Evolutionary conservation across 2,329 filamentous ascomycete species (phyloP), one percentile per base, ranked within the genome.

Genomic region (Cordyceps tenuipes): DNA sequence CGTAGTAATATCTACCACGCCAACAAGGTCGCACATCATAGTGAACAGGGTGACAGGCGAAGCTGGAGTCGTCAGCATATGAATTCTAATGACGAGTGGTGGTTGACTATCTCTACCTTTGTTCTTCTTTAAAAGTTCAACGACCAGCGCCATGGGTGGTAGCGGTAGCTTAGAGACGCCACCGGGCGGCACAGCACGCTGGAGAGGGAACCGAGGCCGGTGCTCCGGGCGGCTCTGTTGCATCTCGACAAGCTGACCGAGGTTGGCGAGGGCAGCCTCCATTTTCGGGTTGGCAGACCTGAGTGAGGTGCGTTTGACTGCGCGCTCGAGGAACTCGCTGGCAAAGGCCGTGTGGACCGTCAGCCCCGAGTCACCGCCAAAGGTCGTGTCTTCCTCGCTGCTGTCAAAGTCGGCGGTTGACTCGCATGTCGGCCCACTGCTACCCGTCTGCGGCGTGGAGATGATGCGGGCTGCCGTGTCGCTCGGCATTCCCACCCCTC

Each of bases 341-440:
- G 79, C 81, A 64, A 82, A 82, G n/a, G 74, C 75, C 3, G 81
- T 78, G 60, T 82, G 79, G 5, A 77, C 76, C 4, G 77, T 71
- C 49, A 82, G 71, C 21, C 77, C 78, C 1, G 77, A 76, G 64
- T 78, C 75, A n/a, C 77, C 79, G 62, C 79, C 73, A 65, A 78
- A 75, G 15, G 72, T 73, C 9, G 54, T 41, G 58, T 77, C 74
- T 6, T 74, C 71, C 15, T 75, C 73, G 53, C 70, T 72, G 60
- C 71, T 75, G 46, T 76, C 75, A 61, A 70, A 71, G 49, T 70
- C 70, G 31, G 67, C 67, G 44, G 68, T 68, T 29, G 73, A 73
- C 8, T 66, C 60, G 58, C 68, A 63, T 9, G 67, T 66, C n/a
- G 66, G 66, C 34, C 63, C 65, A 63, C 65, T 66, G 50, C 64